phyloP scores from a whole-genome alignment of 345 rosid species.

The Sisymbrium irio region DNA sequence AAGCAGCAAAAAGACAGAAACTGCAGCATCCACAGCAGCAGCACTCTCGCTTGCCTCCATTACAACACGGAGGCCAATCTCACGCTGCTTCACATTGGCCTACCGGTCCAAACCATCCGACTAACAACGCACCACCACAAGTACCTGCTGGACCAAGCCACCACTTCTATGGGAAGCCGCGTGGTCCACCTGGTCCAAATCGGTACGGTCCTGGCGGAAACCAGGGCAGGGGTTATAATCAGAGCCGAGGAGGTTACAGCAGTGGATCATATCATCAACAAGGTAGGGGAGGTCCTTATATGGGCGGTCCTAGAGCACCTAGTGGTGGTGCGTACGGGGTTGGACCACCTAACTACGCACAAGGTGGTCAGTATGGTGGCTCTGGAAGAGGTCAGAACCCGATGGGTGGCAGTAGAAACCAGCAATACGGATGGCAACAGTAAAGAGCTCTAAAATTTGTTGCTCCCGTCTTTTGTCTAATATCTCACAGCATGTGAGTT shows the following conservation, averaged over 20 bases:
- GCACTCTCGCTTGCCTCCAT: slow-evolving; percentile 70
- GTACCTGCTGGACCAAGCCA: slow-evolving; percentile 76
- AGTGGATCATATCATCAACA: slow-evolving; percentile 78
- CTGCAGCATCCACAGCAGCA: slow-evolving; percentile 79
- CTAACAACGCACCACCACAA: slow-evolving; percentile 66
- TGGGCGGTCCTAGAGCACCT: slow-evolving; percentile 65
- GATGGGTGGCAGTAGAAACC: slow-evolving; percentile 84
- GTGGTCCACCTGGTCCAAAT: slow-evolving; percentile 70
- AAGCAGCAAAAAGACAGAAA: slow-evolving; percentile 83
- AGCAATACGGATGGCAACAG: slow-evolving; percentile 79
- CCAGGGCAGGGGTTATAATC: slow-evolving; percentile 52
- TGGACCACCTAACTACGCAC: slow-evolving; percentile 72
- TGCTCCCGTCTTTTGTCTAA: not conserved
- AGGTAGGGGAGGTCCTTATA: slow-evolving; percentile 74
- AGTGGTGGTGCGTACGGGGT: slow-evolving; percentile 74
- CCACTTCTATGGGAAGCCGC: slow-evolving; percentile 64
- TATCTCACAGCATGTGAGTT: not conserved
- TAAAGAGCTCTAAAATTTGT: slow-evolving; percentile 18
- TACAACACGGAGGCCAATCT: slow-evolving; percentile 77
- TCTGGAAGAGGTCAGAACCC: slow-evolving; percentile 81
- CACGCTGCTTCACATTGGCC: slow-evolving; percentile 56
- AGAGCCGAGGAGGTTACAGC: slow-evolving; percentile 57
- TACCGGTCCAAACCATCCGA: slow-evolving; percentile 37
- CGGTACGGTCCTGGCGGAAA: slow-evolving; percentile 65
- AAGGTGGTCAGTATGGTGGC: slow-evolving; percentile 69